Conservation (phyloP, 345 rosid species). For the Laguncularia racemosa region DNA sequence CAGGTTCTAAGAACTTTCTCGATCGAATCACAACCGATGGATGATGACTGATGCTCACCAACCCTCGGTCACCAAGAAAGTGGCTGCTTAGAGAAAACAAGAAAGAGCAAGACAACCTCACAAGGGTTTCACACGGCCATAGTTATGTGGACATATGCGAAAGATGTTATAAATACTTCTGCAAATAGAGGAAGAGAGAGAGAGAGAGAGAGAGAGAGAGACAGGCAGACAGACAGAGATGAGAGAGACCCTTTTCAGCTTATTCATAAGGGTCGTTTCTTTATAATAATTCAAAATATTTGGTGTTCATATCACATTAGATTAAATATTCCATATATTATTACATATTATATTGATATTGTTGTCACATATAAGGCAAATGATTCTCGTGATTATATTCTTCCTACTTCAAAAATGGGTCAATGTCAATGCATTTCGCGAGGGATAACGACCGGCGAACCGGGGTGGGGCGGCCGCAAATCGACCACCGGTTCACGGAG, state of each 20-base stretch:
- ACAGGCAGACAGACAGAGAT: neutral
- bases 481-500: conserved; percentile 1
- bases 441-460: neutral
- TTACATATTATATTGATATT: too few species aligned
- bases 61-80: conserved; percentile 4
- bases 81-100: conserved; percentile 3
- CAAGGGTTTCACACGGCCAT: too few species aligned
- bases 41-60: conserved; percentile 3
- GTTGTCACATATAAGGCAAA: neutral
- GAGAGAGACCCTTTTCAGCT: neutral
- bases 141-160: too few species aligned
- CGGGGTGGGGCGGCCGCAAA: neutral
- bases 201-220: conserved; percentile 3
- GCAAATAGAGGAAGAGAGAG: neutral
- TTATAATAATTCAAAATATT: too few species aligned
- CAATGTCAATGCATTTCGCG: neutral
- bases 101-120: neutral
- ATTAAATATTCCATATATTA: too few species aligned
- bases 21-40: conserved; percentile 15
- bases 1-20: neutral
- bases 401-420: too few species aligned
- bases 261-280: too few species aligned
- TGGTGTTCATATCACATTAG: too few species aligned
- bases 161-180: too few species aligned
- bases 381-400: neutral